Evolutionary conservation across 257 asterid genomes (phyloP).

Genomic region (Jasminum sambac): DNA sequence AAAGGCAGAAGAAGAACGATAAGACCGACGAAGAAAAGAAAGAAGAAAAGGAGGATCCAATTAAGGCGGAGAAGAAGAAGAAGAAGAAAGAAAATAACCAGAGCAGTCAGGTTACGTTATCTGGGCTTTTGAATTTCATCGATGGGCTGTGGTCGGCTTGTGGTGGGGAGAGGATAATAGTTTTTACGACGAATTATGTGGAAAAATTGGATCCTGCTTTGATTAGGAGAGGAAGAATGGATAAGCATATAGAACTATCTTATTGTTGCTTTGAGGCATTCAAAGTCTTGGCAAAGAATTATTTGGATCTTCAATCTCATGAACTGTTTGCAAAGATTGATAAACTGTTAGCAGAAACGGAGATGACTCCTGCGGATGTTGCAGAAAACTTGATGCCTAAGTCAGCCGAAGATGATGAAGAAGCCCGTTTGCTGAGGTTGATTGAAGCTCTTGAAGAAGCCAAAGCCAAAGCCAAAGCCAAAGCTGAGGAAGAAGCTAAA

Average conservation of each 20-base stretch:
- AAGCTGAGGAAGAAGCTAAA: background rate
- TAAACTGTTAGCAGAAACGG: conserved; percentile 3
- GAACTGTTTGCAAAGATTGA: conserved; percentile 20
- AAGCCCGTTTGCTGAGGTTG: conserved; percentile 21
- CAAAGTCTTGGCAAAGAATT: conserved; percentile 18
- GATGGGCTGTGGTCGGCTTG: conserved; percentile 39
- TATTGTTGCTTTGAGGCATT: conserved; percentile 32
- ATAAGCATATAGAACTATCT: conserved; percentile 36
- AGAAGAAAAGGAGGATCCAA: conserved; percentile 8
- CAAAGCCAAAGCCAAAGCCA: background rate
- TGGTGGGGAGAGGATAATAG: conserved; percentile 30
- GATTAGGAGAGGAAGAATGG: conserved; percentile 37
- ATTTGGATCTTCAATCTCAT: conserved; percentile 8
- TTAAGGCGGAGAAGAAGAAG: background rate
- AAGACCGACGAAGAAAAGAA: background rate
- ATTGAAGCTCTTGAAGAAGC: conserved; percentile 22
- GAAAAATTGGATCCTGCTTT: conserved; percentile 36
- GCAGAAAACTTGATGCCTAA: conserved; percentile 34
- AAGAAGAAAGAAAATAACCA: background rate
- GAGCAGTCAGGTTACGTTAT: conserved; percentile 29
- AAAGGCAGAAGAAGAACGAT: conserved; percentile 5
- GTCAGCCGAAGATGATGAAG: conserved; percentile 18
- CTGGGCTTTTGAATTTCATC: conserved; percentile 34
- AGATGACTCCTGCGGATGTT: conserved; percentile 1
- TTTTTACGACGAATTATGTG: conserved; percentile 31